phyloP scores from a whole-genome alignment of 1,284 basidiomycete genomes.

The Apiotrichum akiyoshidainum region DNA sequence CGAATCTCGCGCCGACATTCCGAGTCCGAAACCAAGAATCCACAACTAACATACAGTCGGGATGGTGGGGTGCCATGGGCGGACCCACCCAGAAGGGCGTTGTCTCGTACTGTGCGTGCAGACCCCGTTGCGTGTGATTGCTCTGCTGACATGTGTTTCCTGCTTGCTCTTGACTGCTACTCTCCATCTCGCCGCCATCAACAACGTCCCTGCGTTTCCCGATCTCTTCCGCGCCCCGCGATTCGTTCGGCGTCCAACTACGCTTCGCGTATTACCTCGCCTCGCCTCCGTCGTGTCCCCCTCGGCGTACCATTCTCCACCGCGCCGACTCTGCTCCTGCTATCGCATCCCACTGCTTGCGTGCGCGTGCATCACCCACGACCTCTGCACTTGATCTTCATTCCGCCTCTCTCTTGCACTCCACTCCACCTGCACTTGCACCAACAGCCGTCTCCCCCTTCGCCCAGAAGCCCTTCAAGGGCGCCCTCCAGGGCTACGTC shows the following conservation, averaged over 20 bases:
- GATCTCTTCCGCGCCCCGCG: neutral
- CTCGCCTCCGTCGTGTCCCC: neutral
- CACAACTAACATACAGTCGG: slow-evolving; percentile 56
- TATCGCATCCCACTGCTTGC: neutral
- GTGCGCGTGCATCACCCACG: slow-evolving; percentile 2
- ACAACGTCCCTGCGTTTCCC: neutral
- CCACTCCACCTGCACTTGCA: neutral
- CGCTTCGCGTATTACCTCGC: neutral
- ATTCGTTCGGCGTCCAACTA: neutral
- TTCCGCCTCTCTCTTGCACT: no score
- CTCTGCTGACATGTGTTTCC: slow-evolving; percentile 7
- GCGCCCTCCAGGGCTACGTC: slow-evolving; percentile 70
- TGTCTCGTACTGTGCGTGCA: slow-evolving; percentile 69
- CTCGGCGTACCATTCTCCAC: neutral
- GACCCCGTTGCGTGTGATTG: no score
- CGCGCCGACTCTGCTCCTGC: neutral
- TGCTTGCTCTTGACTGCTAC: neutral
- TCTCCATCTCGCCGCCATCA: neutral
- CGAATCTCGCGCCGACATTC: no score
- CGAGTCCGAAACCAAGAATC: slow-evolving; percentile 6
- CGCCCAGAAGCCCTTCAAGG: slow-evolving; percentile 68
- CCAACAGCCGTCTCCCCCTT: slow-evolving; percentile 72
- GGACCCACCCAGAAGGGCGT: slow-evolving; percentile 74
- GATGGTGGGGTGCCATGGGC: slow-evolving; percentile 86
- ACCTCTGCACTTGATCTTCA: no score